Conservation (phyloP, 2,329 filamentous ascomycete genomes). For the Hirsutella thompsonii region DNA sequence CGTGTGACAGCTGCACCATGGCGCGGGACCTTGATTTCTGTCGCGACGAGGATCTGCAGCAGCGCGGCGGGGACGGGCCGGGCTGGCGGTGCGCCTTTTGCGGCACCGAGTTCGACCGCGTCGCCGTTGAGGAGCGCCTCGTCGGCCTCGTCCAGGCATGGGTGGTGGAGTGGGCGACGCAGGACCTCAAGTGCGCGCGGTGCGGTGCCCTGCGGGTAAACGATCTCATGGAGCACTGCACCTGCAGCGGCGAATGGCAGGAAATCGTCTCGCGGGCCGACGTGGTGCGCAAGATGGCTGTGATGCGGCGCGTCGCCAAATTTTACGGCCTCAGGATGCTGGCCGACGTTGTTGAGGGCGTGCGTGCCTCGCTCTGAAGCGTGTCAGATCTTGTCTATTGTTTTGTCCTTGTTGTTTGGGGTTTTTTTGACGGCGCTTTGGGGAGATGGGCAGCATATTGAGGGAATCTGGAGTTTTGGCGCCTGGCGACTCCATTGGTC, state of each 20-base stretch:
- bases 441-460: too few relatives aligned
- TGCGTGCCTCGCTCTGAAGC: constrained; percentile 33
- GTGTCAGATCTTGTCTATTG: too few relatives aligned
- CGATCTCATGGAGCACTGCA: constrained; percentile 95
- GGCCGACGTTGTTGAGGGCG: constrained; percentile 55
- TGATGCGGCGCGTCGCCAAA: constrained; percentile 62
- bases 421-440: too few relatives aligned
- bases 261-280: constrained; percentile 56
- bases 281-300: constrained; percentile 49
- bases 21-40: constrained; percentile 84
- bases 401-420: too few relatives aligned
- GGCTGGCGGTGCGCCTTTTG: constrained; percentile 72
- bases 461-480: too few relatives aligned
- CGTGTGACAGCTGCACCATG: constrained; percentile 84
- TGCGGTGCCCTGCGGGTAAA: constrained; percentile 68
- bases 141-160: constrained; percentile 64
- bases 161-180: constrained; percentile 70
- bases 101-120: constrained; percentile 59
- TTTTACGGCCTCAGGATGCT: constrained; percentile 79
- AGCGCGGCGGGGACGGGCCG: constrained; percentile 14
- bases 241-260: constrained; percentile 78
- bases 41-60: constrained; percentile 68
- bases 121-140: constrained; percentile 72
- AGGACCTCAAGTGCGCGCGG: constrained; percentile 71
- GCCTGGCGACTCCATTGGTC: too few relatives aligned